These are phyloP conservation scores for Calonectria multiphialidica DNA, from an alignment of 2,329 filamentous ascomycete genomes.

Conservation along the genomic window DNA sequence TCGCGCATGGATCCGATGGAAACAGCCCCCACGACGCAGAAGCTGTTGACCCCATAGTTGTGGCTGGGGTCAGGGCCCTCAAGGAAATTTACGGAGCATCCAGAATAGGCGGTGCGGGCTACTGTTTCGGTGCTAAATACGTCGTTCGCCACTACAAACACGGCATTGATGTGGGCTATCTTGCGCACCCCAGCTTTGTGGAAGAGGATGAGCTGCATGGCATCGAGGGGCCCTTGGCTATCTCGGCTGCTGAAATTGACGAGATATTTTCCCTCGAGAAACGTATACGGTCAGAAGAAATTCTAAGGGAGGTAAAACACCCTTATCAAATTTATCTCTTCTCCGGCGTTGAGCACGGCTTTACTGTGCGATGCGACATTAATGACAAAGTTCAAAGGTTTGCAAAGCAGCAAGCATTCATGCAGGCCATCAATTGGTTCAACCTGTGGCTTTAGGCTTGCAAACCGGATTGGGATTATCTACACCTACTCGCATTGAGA, in stretches of 20 bases:
- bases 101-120: slow-evolving; percentile 73
- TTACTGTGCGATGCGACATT: slow-evolving; percentile 76
- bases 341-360: slow-evolving; percentile 79
- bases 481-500: too few relatives aligned
- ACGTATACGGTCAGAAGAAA: slow-evolving; percentile 73
- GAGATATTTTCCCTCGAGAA: slow-evolving; percentile 72
- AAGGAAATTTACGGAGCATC: slow-evolving; percentile 60
- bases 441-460: neutral
- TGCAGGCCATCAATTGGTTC: slow-evolving; percentile 84
- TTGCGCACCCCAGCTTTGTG: slow-evolving; percentile 84
- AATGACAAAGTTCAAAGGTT: slow-evolving; percentile 68
- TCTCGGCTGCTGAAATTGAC: slow-evolving; percentile 75
- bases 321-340: slow-evolving; percentile 85
- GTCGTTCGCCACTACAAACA: slow-evolving; percentile 72
- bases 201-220: slow-evolving; percentile 73
- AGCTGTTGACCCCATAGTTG: neutral
- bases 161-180: slow-evolving; percentile 77
- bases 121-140: slow-evolving; percentile 83
- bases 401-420: slow-evolving; percentile 85
- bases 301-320: slow-evolving; percentile 64
- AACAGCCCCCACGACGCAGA: neutral
- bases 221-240: slow-evolving; percentile 76
- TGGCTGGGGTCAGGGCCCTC: neutral
- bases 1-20: neutral
- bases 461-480: neutral